Evolutionary conservation across 495 filamentous ascomycete genomes (phyloP).

Genomic region (Poronia punctata): DNA sequence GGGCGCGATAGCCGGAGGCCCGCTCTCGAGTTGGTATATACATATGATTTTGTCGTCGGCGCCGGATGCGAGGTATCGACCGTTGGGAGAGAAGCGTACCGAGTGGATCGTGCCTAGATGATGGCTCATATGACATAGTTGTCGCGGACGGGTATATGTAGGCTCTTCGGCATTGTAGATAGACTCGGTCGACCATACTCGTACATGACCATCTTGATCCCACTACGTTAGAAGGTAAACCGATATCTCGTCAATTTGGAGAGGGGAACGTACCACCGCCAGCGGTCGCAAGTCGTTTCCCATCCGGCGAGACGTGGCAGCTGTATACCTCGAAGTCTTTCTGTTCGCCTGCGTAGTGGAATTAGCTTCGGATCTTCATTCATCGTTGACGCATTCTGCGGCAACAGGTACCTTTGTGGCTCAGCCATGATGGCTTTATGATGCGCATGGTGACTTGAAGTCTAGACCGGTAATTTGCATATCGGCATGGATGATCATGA

Average conservation of each 20-base stretch:
- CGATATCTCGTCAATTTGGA: slow-evolving; percentile 6
- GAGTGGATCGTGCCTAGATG: slow-evolving; percentile 96
- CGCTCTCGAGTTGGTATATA: slow-evolving; percentile 83
- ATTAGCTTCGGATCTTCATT: neutral
- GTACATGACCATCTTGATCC: slow-evolving; percentile 78
- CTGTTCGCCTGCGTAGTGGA: slow-evolving; percentile 61
- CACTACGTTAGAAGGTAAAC: neutral
- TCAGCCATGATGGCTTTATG: slow-evolving; percentile 90
- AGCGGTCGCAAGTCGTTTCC: slow-evolving; percentile 81
- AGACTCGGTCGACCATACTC: slow-evolving; percentile 94
- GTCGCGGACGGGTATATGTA: slow-evolving; percentile 69
- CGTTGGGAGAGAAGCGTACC: slow-evolving; percentile 90
- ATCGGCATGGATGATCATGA: slow-evolving; percentile 20
- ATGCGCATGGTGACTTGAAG: slow-evolving; percentile 58
- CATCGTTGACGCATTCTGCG: slow-evolving; percentile 10
- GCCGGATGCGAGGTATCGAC: slow-evolving; percentile 87
- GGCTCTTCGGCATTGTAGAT: slow-evolving; percentile 71
- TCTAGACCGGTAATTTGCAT: slow-evolving; percentile 22
- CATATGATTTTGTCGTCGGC: slow-evolving; percentile 98
- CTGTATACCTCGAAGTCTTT: slow-evolving; percentile 97
- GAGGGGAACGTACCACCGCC: slow-evolving; percentile 64
- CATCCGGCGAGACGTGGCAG: slow-evolving; percentile 93
- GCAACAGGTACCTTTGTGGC: slow-evolving; percentile 65
- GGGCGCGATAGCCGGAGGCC: slow-evolving; percentile 49
- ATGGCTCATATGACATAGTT: slow-evolving; percentile 95